Conservation (phyloP, 2,329 filamentous ascomycete genomes). For the Coniochaeta sp. region DNA sequence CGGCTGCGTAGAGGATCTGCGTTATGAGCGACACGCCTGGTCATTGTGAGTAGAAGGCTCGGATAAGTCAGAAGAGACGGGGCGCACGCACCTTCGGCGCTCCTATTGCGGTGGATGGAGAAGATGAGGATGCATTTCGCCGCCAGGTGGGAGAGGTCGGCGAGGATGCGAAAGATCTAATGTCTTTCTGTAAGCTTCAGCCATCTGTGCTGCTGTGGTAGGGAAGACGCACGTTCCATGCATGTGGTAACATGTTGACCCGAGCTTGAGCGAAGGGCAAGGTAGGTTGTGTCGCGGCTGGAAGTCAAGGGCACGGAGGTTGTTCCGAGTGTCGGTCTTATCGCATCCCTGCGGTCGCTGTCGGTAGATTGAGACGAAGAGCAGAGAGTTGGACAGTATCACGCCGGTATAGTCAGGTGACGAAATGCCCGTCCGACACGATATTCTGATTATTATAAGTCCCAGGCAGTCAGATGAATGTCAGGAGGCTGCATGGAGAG, state of each 20-base stretch:
- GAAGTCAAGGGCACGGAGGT: neutral
- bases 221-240: slow-evolving; percentile 13
- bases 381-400: neutral
- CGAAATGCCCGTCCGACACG: neutral
- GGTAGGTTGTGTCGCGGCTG: neutral
- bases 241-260: neutral
- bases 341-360: neutral
- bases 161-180: slow-evolving; percentile 66
- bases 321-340: neutral
- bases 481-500: neutral
- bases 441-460: neutral
- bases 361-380: neutral
- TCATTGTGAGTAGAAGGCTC: neutral
- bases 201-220: neutral
- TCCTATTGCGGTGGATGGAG: slow-evolving; percentile 81
- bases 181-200: neutral
- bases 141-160: slow-evolving; percentile 74
- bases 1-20: slow-evolving; percentile 76
- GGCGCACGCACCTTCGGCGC: slow-evolving; percentile 63
- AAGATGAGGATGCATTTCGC: slow-evolving; percentile 89
- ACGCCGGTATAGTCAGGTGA: neutral
- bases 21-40: slow-evolving; percentile 87
- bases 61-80: neutral
- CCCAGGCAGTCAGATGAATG: neutral
- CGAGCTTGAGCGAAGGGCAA: neutral